Base-by-base conservation (phyloP, 23 red algal species). In the Chondrus crispus region DNA sequence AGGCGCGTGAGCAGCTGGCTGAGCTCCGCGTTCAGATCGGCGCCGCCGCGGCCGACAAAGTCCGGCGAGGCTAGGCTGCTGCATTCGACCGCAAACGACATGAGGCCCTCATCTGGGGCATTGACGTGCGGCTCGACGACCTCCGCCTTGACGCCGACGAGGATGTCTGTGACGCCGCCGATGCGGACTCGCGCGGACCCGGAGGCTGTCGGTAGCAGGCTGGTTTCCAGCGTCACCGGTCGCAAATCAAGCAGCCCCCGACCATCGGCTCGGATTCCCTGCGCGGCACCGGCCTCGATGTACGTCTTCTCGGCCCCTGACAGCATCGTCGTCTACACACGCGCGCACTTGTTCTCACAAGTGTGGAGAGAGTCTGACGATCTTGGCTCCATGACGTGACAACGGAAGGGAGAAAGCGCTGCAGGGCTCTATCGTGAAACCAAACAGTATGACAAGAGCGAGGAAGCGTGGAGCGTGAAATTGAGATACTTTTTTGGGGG, bases 131-230 rank as follows among this genome's bases (percentile, higher is more conserved):
- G 88, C 60, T 84, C 85, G 45, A 62, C 51, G 30, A 96, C 81
- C 55, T 77, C 76, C 2, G 90, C 74, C 55, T 85, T 96, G 6
- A 96, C 89, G 50, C 95, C 95, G 53, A 96, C 95, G 35, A 96
- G 85, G 55, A 96, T 91, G 84, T 96, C 95, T 29, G 95, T 92
- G 9, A 82, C 95, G 14, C 80, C 84, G 10, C 80, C 91, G 32
- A 96, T 74, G 26, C 81, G 76, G 3, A 92, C 85, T 75, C 95
- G 57, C 2, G 95, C 88, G 8, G 95, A 96, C 62, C 88, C 95
- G 1, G 95, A 88, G 35, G 95, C 95, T 32, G 82, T 90, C 2
- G 95, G 89, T 49, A 96, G 78, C 58, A 96, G 49, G 28, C 46
- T 78, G 8, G 80, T 93, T 70, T 96, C 88, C 24, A 96, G 28